Evolutionary conservation across 2,329 filamentous ascomycete genomes (phyloP).

Genomic region (Cytospora chrysosperma): DNA sequence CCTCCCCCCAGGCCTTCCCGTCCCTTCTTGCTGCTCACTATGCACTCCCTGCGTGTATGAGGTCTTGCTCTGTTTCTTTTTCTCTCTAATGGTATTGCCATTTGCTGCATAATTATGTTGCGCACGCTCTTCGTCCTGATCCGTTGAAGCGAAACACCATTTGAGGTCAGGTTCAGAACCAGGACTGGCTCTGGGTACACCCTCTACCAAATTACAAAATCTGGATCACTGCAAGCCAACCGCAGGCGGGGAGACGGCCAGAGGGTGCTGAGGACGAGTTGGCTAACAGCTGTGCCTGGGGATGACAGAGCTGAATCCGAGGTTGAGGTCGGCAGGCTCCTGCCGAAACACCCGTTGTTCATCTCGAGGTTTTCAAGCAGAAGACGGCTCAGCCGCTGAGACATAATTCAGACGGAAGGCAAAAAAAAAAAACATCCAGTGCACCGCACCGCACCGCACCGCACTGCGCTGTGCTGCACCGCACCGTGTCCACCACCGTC

Average conservation of each 20-base stretch:
- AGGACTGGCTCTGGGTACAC: neutral
- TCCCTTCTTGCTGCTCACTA: slow-evolving; percentile 2
- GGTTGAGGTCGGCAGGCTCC: slow-evolving; percentile 5
- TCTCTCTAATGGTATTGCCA: neutral
- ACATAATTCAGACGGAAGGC: neutral
- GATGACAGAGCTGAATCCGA: slow-evolving; percentile 1
- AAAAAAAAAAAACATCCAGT: neutral
- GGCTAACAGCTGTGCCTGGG: neutral
- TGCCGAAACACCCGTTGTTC: neutral
- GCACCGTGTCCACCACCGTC: neutral
- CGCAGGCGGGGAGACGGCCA: neutral
- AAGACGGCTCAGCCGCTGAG: slow-evolving; percentile 2
- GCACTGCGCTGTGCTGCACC: neutral
- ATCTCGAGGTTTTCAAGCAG: too few species aligned
- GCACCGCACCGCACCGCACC: neutral
- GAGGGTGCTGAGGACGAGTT: slow-evolving; percentile 6
- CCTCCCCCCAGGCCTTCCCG: neutral
- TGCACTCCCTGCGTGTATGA: slow-evolving; percentile 11
- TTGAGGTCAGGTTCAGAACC: neutral
- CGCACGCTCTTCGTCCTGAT: slow-evolving; percentile 1
- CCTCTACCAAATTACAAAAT: neutral
- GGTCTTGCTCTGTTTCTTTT: neutral
- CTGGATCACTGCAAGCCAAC: neutral
- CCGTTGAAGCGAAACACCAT: slow-evolving; percentile 10
- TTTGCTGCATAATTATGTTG: slow-evolving; percentile 10